phyloP scores from a whole-genome alignment of 257 asterid species.

The Gentiana dahurica region DNA sequence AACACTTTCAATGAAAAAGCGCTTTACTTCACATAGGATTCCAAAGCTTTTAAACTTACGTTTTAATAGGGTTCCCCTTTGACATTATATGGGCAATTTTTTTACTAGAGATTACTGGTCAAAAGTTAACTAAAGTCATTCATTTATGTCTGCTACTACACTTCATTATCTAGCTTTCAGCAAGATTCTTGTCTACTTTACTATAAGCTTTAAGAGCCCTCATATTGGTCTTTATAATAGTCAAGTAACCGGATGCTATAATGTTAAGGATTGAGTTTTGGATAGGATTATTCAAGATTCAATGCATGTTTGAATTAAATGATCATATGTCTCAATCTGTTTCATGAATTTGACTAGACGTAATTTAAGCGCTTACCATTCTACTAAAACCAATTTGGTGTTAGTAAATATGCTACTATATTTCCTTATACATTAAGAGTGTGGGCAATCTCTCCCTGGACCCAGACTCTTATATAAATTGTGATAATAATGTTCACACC shows the following conservation, averaged over 20 bases:
- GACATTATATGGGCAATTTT: conserved; percentile 48
- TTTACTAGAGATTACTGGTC: conserved; percentile 39
- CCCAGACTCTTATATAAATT: too few relatives aligned
- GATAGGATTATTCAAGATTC: too few relatives aligned
- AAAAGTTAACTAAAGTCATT: conserved; percentile 48
- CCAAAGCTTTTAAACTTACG: conserved; percentile 37
- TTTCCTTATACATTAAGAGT: too few relatives aligned
- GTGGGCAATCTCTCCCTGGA: too few relatives aligned
- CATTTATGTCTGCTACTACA: conserved; percentile 53
- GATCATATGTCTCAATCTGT: too few relatives aligned
- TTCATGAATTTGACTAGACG: too few relatives aligned
- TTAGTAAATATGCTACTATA: too few relatives aligned
- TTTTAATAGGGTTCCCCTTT: conserved; percentile 21
- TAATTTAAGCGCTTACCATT: too few relatives aligned
- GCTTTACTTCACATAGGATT: conserved; percentile 60
- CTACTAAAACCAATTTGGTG: too few relatives aligned
- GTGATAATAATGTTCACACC: too few relatives aligned
- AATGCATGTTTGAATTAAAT: too few relatives aligned
- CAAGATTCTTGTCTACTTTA: conserved; percentile 79
- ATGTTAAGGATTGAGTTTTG: conserved; percentile 1
- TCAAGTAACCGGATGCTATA: conserved; percentile 12
- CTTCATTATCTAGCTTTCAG: conserved; percentile 77
- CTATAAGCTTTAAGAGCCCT: conserved; percentile 45
- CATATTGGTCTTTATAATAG: conserved; percentile 29
- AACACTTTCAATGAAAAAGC: conserved; percentile 12